Evolutionary conservation across 345 rosid genomes (phyloP).

Genomic region (Camelina hispida): DNA sequence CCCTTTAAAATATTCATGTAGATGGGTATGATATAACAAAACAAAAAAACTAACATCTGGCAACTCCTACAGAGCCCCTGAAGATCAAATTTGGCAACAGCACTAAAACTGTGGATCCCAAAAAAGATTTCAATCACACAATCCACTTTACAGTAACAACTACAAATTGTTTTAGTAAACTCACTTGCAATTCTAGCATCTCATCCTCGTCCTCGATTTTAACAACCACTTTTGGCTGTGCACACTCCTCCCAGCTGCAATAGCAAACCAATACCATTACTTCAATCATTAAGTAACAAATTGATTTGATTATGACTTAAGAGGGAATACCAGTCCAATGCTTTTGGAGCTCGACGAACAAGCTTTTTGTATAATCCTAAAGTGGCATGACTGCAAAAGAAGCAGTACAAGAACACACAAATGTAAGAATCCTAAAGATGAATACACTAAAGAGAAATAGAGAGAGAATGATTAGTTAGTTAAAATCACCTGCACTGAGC

Average conservation of each 20-base stretch:
- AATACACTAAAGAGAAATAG: not conserved
- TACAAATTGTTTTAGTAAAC: slow-evolving; percentile 30
- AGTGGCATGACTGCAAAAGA: slow-evolving; percentile 84
- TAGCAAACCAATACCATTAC: slow-evolving; percentile 9
- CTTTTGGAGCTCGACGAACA: slow-evolving; percentile 77
- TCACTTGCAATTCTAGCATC: slow-evolving; percentile 89
- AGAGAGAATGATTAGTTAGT: not conserved
- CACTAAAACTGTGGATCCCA: slow-evolving; percentile 25
- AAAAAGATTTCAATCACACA: slow-evolving; percentile 11
- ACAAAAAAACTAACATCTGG: slow-evolving; percentile 28
- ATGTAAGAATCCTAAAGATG: not conserved
- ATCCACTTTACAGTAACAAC: slow-evolving; percentile 6
- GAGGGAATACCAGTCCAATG: slow-evolving; percentile 65
- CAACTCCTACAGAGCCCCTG: slow-evolving; percentile 12
- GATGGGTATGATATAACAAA: not conserved
- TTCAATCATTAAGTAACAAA: slow-evolving; percentile 18
- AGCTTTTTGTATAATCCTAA: slow-evolving; percentile 91
- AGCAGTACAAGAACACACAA: slow-evolving; percentile 1
- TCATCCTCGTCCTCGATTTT: slow-evolving; percentile 92
- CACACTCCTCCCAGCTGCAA: slow-evolving; percentile 93
- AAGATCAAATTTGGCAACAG: slow-evolving; percentile 30
- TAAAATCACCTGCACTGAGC: slow-evolving; percentile 87
- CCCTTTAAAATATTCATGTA: not conserved
- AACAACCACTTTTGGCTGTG: slow-evolving; percentile 96
- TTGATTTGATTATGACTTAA: not conserved